Evolutionary conservation across 768 basidiomycete genomes (phyloP).

Genomic region (Boletus pseudo-olivaceus): DNA sequence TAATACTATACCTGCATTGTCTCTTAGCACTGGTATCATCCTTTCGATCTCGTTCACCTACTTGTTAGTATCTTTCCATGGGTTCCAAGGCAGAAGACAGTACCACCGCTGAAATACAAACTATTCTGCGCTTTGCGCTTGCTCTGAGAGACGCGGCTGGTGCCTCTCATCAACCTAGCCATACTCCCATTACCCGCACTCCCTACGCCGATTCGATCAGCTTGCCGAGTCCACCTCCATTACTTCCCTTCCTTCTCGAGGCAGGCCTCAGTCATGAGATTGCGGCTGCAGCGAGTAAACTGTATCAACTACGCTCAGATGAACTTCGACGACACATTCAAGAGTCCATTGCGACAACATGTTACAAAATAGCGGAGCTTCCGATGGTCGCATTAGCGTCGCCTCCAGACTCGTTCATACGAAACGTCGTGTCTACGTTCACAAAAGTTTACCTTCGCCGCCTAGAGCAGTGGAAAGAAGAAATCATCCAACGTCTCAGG

Average conservation of each 20-base stretch:
- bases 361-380: neutral
- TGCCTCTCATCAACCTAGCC: neutral
- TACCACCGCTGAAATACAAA: neutral
- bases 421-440: neutral
- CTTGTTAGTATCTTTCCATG: neutral
- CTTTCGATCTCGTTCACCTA: neutral
- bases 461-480: neutral
- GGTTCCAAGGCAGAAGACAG: neutral
- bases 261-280: neutral
- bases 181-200: neutral
- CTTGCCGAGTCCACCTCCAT: neutral
- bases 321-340: neutral
- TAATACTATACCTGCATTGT: no score
- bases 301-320: neutral
- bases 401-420: fast-evolving
- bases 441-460: neutral
- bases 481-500: neutral
- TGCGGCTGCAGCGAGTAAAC: fast-evolving
- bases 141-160: neutral
- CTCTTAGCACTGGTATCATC: neutral
- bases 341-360: neutral
- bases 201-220: no score
- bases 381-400: fast-evolving
- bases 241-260: neutral
- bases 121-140: neutral